Base-by-base conservation (phyloP, 345 rosid species). In the Sapria himalayana region DNA sequence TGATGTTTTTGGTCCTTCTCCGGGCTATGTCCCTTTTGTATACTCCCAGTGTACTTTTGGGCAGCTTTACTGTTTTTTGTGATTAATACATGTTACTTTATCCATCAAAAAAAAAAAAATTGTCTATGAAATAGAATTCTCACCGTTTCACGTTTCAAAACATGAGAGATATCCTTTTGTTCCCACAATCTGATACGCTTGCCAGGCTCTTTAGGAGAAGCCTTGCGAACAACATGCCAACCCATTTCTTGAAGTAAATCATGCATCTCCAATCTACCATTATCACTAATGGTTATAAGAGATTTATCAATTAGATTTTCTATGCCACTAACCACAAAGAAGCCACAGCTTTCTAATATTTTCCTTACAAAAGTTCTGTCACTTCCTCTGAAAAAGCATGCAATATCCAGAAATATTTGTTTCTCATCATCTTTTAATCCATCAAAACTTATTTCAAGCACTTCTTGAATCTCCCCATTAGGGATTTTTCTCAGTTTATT, bases 351-450 rank as follows among this genome's bases (percentile, higher is more conserved):
- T 0, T 51, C 37, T 39, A 53, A 39, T 29, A 39, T 37, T 10
- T 21, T 27, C 15, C 20, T 21, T 0, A 37, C 40, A 10, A 9
- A 7, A 13, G n/a, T 21, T 11, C 12, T 29, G 11, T 39, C 8
- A 14, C 15, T 15, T 15, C 25, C 33, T n/a, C 19, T 25, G 13
- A 48, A 49, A 34, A 47, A 57, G 17, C 55, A 50, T 7, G 61
- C 56, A 19, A 56, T 19, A 43, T 50, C 47, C 1, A 57, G 51
- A 45, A 54, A 58, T 31, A 58, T 52, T 2, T 42, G 15, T 40
- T 52, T 40, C 9, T 35, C 41, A 3, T 0, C 6, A 8, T 25
- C 4, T 13, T 17, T 14, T 5, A 58, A 43, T 20, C 25, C 41
- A 2, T 49, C 45, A 9, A 19, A 56, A 38, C 61, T 36, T 13